phyloP scores from a whole-genome alignment of 306 rosid species.

The Vachellia pachyceras region DNA sequence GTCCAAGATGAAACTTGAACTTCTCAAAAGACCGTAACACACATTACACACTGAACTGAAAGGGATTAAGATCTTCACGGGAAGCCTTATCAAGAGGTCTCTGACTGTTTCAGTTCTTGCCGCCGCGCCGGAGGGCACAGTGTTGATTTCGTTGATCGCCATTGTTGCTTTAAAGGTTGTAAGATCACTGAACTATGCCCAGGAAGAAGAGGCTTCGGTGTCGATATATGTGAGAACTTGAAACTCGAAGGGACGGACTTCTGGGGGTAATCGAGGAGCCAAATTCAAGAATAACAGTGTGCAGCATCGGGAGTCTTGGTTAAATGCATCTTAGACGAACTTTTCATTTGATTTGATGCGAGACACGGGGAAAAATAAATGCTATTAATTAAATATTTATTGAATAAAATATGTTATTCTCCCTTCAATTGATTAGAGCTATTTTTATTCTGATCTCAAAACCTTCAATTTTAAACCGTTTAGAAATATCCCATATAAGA shows the following conservation, averaged over 20 bases:
- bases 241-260: not conserved
- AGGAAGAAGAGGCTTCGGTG: not conserved
- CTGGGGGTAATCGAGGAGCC: not conserved
- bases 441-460: no score
- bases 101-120: not conserved
- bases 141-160: not conserved
- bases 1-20: not conserved
- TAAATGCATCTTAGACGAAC: not conserved
- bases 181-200: not conserved
- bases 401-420: no score
- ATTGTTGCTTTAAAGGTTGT: not conserved
- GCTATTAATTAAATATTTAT: no score
- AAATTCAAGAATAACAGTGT: not conserved
- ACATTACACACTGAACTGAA: not conserved
- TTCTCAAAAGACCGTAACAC: not conserved
- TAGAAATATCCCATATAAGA: no score
- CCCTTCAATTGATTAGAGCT: no score
- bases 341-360: no score
- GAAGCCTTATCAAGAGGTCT: constrained; percentile 7
- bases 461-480: no score
- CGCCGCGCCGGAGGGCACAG: not conserved
- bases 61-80: not conserved
- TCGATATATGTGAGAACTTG: constrained; percentile 6
- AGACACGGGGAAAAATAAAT: no score
- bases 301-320: not conserved